Conservation (phyloP, 2,329 filamentous ascomycete species). For the Nothophoma quercina region DNA sequence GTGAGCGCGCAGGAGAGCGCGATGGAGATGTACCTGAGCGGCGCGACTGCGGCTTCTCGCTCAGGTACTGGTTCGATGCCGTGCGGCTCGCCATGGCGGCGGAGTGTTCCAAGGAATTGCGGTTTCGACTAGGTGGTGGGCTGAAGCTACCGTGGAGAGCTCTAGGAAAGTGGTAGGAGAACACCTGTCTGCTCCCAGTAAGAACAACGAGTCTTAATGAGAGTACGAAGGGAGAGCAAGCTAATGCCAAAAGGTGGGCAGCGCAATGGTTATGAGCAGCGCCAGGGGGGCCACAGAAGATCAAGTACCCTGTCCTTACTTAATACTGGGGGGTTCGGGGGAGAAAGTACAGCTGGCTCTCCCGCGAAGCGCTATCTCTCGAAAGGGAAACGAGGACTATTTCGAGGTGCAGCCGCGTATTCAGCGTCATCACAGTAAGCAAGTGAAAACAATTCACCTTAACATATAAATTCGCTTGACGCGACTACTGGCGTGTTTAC, state of each 20-base stretch:
- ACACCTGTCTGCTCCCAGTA: constrained; percentile 18
- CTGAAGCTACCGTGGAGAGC: constrained; percentile 21
- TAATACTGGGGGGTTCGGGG: constrained; percentile 13
- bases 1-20: constrained; percentile 39
- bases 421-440: constrained; percentile 8
- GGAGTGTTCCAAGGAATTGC: constrained; percentile 27
- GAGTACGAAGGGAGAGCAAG: constrained; percentile 43
- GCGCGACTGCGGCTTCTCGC: constrained; percentile 42
- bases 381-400: constrained; percentile 36
- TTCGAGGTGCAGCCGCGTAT: constrained; percentile 20
- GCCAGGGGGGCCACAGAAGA: constrained; percentile 31
- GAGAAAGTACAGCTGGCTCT: constrained; percentile 42
- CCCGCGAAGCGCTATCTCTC: constrained; percentile 21
- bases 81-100: constrained; percentile 49
- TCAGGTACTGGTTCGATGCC: constrained; percentile 38
- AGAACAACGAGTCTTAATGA: constrained; percentile 39
- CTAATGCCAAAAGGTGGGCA: constrained; percentile 30
- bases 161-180: constrained; percentile 19
- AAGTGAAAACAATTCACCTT: not conserved
- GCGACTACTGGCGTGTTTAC: not conserved
- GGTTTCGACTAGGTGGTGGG: constrained; percentile 30
- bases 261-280: constrained; percentile 31
- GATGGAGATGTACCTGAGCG: constrained; percentile 47
- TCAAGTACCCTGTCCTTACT: constrained; percentile 39
- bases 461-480: not conserved